Evolutionary conservation across 2,329 filamentous ascomycete genomes (phyloP).

Genomic region (Rhinocladiella mackenziei): DNA sequence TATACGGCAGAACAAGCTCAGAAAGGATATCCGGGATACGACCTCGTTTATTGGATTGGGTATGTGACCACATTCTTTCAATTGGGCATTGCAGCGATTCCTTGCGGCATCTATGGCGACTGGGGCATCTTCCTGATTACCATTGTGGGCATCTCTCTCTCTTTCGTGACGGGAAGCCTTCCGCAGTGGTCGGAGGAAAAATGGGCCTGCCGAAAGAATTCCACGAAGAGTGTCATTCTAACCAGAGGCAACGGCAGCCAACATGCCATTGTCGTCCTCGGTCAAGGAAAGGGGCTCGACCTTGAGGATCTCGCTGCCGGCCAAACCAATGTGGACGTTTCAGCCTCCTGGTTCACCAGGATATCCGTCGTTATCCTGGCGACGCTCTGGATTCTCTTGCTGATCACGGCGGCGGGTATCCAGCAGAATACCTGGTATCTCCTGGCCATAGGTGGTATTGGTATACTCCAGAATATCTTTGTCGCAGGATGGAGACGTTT

Average conservation of each 20-base stretch:
- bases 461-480: slow-evolving; percentile 39
- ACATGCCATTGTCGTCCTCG: slow-evolving; percentile 38
- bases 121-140: slow-evolving; percentile 41
- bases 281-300: slow-evolving; percentile 34
- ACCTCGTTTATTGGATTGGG: slow-evolving; percentile 28
- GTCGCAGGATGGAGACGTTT: slow-evolving; percentile 33
- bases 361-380: slow-evolving; percentile 29
- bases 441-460: slow-evolving; percentile 37
- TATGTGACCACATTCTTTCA: slow-evolving; percentile 32
- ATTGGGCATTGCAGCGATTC: slow-evolving; percentile 35
- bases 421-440: slow-evolving; percentile 37
- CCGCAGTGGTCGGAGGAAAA: slow-evolving; percentile 44
- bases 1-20: slow-evolving; percentile 19
- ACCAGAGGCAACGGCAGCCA: slow-evolving; percentile 40
- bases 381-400: slow-evolving; percentile 37
- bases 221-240: slow-evolving; percentile 31
- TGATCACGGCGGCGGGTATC: slow-evolving; percentile 38
- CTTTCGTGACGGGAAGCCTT: slow-evolving; percentile 34
- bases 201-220: slow-evolving; percentile 33
- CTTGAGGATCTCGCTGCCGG: slow-evolving; percentile 39
- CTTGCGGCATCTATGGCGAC: slow-evolving; percentile 31
- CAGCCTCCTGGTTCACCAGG: slow-evolving; percentile 22
- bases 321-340: slow-evolving; percentile 15
- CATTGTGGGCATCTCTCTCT: slow-evolving; percentile 35
- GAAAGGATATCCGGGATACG: slow-evolving; percentile 16